A percentile compares a stretch with the other conserved stretches of the same genome.
Conservation (phyloP, 208 protist species). For the Leishmania arabica region DNA sequence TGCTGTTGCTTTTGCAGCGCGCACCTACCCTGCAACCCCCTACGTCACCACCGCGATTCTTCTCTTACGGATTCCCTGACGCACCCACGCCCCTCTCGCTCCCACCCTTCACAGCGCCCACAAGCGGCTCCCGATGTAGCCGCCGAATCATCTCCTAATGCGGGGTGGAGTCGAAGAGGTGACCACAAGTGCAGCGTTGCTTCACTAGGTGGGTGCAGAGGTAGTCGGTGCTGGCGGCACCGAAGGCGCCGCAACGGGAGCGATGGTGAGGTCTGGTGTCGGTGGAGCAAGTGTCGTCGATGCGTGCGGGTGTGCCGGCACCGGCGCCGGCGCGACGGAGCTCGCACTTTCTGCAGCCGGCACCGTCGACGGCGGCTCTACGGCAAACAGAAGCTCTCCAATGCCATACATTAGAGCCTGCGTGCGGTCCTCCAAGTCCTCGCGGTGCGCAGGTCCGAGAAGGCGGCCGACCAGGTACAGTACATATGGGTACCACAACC, state of each 20-base stretch:
- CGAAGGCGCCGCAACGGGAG: background rate
- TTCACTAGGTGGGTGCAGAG: background rate
- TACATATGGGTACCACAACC: slow-evolving; percentile 70
- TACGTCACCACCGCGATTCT: background rate
- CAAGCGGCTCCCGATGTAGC: background rate
- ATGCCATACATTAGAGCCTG: slow-evolving; percentile 29
- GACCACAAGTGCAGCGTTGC: background rate
- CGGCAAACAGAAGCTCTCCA: slow-evolving; percentile 13
- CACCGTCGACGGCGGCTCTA: slow-evolving; percentile 7
- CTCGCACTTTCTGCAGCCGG: background rate
- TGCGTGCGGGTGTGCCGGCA: background rate
- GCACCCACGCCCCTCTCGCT: background rate
- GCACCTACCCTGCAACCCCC: background rate
- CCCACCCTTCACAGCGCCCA: background rate
- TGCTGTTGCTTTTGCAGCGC: background rate
- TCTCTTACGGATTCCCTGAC: background rate
- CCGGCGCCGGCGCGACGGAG: background rate
- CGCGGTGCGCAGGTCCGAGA: slow-evolving; percentile 54
- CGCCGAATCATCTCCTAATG: background rate
- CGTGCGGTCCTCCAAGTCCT: slow-evolving; percentile 44
- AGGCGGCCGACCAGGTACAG: slow-evolving; percentile 44
- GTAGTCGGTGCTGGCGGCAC: background rate
- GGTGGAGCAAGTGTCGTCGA: background rate
- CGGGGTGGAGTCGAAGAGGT: background rate
- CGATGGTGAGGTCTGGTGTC: background rate